These are phyloP conservation scores for Fusarium setosum DNA, from an alignment of 2,329 filamentous ascomycete genomes.

Conservation along the genomic window DNA sequence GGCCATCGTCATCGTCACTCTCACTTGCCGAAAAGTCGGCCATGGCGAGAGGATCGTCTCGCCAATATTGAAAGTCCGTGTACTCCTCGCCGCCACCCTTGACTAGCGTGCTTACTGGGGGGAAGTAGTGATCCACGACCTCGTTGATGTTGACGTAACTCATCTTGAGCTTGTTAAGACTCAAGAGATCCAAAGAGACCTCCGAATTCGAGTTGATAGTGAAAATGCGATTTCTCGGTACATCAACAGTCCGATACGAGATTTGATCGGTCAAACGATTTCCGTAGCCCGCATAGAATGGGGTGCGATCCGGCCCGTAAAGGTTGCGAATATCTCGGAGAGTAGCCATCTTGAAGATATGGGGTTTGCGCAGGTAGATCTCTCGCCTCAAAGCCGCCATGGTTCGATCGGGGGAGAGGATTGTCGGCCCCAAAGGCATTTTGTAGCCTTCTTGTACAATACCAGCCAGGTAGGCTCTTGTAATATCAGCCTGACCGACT, in stretches of 20 bases:
- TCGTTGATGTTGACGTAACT: constrained; percentile 98
- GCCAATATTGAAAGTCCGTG: constrained; percentile 98
- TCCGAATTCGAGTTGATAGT: constrained; percentile 99
- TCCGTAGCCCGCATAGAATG: constrained; percentile 97
- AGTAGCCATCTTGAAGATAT: constrained; percentile 99
- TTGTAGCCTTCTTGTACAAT: constrained; percentile 89
- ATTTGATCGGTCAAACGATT: constrained; percentile 97
- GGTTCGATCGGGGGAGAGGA: constrained; percentile 93
- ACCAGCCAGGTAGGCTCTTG: constrained; percentile 88
- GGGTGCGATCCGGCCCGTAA: constrained; percentile 80
- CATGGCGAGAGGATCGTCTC: constrained; percentile 83
- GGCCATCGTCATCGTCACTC: constrained; percentile 64
- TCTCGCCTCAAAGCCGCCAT: constrained; percentile 93
- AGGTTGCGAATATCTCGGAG: constrained; percentile 92
- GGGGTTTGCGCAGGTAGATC: constrained; percentile 93
- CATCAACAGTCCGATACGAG: constrained; percentile 95
- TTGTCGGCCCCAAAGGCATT: constrained; percentile 90
- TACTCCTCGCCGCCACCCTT: constrained; percentile 93
- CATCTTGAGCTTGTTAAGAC: constrained; percentile 93
- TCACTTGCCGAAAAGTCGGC: constrained; percentile 92
- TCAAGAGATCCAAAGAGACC: constrained; percentile 89
- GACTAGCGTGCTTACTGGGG: constrained; percentile 86
- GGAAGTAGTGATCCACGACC: constrained; percentile 98
- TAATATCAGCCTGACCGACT: constrained; percentile 92
- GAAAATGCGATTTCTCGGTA: constrained; percentile 93